Evolutionary conservation across 305 asterid species (phyloP).

Genomic region (Fraxinus greggii): DNA sequence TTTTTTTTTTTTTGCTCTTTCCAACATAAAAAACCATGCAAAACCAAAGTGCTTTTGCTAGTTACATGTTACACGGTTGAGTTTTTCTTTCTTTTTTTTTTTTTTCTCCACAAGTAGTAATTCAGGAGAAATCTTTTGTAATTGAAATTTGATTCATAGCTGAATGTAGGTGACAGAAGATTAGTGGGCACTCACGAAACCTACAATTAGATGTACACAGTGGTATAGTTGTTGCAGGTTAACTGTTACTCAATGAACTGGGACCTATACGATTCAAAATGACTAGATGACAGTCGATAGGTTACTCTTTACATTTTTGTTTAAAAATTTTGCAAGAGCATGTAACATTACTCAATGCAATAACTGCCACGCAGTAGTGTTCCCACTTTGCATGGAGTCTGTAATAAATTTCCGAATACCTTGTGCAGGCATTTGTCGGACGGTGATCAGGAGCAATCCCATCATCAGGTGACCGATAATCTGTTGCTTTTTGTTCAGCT

Average conservation of each 20-base stretch:
- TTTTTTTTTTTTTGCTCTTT: background rate
- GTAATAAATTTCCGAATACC: slow-evolving; percentile 41
- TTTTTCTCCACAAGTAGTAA: background rate
- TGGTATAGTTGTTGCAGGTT: background rate
- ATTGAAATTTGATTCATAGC: background rate
- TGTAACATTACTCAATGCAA: background rate
- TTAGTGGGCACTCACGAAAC: background rate
- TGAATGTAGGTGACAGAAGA: background rate
- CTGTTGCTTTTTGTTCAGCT: slow-evolving; percentile 92
- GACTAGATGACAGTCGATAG: background rate
- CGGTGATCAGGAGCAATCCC: slow-evolving; percentile 92
- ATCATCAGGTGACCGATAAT: slow-evolving; percentile 90
- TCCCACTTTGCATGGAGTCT: background rate
- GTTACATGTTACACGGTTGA: background rate
- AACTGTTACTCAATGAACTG: background rate
- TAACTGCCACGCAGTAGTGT: background rate
- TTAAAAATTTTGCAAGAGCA: background rate
- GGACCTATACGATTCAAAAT: background rate
- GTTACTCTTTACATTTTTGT: background rate
- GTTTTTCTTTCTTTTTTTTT: background rate
- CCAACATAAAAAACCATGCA: background rate
- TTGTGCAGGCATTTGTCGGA: slow-evolving; percentile 89
- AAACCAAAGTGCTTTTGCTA: background rate
- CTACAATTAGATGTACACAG: background rate
- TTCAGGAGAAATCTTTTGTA: background rate